A percentile compares a stretch with the other conserved stretches of the same genome.
Evolutionary conservation across 2,329 filamentous ascomycete genomes (phyloP).

Genomic region (Claviceps sp.): DNA sequence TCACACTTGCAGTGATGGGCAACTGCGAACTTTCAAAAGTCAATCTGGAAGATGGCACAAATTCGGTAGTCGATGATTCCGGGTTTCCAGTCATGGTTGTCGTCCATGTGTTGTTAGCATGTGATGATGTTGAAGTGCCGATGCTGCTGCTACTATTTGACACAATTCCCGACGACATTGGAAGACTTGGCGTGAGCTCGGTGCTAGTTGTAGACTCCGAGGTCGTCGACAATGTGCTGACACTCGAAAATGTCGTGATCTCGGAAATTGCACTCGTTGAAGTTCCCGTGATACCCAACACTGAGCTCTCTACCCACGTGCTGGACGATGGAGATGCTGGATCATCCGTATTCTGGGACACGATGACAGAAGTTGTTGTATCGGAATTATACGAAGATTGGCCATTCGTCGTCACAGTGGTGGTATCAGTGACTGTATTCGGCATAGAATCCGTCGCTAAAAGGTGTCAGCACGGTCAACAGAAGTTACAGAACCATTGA

Average conservation of each 20-base stretch:
- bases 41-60: neutral
- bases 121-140: neutral
- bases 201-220: neutral
- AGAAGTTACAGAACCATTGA: neutral
- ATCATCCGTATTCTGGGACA: neutral
- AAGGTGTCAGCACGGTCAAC: neutral
- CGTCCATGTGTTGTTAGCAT: neutral
- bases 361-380: neutral
- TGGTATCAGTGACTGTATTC: neutral
- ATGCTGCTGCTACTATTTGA: neutral
- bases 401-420: neutral
- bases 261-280: neutral
- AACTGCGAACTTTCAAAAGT: slow-evolving; percentile 2
- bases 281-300: slow-evolving; percentile 4
- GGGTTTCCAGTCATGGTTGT: neutral
- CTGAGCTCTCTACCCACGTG: slow-evolving; percentile 3
- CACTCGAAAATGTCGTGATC: neutral
- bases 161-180: neutral
- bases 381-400: neutral
- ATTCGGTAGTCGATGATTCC: neutral
- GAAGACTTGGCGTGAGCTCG: neutral
- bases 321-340: neutral
- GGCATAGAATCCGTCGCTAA: neutral
- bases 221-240: neutral
- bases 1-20: neutral